Evolutionary conservation across 1,284 basidiomycete species (phyloP).

Genomic region (Mycosarcoma mackinlayi): DNA sequence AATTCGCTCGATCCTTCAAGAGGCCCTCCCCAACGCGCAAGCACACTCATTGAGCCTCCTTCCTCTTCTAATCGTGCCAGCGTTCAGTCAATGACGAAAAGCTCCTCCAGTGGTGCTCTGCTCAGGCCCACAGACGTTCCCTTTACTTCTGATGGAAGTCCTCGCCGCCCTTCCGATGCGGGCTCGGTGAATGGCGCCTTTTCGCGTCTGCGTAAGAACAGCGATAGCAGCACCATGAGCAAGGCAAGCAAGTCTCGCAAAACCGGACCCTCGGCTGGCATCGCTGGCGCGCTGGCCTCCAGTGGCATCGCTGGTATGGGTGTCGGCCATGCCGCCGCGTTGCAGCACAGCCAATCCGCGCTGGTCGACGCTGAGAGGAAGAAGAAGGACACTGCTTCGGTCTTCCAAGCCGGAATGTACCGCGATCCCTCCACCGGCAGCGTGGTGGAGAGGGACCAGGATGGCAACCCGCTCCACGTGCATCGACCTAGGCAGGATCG

Average conservation of each 20-base stretch:
- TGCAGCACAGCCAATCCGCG: constrained; percentile 36
- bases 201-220: constrained; percentile 49
- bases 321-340: constrained; percentile 40
- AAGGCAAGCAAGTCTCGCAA: constrained; percentile 32
- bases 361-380: constrained; percentile 28
- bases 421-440: constrained; percentile 53
- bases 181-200: constrained; percentile 28
- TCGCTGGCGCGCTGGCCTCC: constrained; percentile 59
- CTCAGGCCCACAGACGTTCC: constrained; percentile 32
- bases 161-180: constrained; percentile 39
- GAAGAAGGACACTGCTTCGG: constrained; percentile 24
- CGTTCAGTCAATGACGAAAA: constrained; percentile 32
- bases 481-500: constrained; percentile 32
- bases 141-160: constrained; percentile 13
- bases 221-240: constrained; percentile 37
- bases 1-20: constrained; percentile 5
- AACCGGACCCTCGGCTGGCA: constrained; percentile 37
- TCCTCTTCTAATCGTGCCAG: constrained; percentile 11
- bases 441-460: constrained; percentile 44
- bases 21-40: constrained; percentile 25
- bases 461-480: constrained; percentile 24
- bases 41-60: constrained; percentile 23
- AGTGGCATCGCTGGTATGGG: constrained; percentile 60
- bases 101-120: constrained; percentile 36
- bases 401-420: constrained; percentile 51